Base-by-base conservation (phyloP, 129 eudicot species). In the Flaveria bidentis region DNA sequence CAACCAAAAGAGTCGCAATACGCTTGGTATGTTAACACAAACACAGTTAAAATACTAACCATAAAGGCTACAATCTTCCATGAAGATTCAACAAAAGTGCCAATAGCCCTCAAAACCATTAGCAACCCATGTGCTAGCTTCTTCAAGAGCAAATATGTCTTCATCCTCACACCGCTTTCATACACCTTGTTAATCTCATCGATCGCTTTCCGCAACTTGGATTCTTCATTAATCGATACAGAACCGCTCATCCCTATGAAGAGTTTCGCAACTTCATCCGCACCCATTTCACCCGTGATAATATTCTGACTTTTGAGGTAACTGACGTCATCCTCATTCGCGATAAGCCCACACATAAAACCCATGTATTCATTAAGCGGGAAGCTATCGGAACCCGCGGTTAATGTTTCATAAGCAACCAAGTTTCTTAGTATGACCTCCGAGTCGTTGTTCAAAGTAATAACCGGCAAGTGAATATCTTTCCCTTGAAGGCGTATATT, bases 291-390 rank as follows among this genome's bases (percentile, higher is more conserved):
- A 16, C 80, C 71, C 7, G 28, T 17, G 3, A 87, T 63, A 25
- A 87, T 67, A 1, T 51, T 61, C 4, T 25, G 58, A 18, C 66
- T 61, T 45, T 12, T 61, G 0, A 87, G 83, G 15, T 76, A 26
- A 25, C 14, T 76, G 20, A 42, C 92, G 17, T 88, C 92, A 12
- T 71, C 74, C 1, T 44, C 33, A 0, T 76, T 85, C 20, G 66
- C 74, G 17, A 87, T 75, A n/a, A 87, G 79, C 49, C 82, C 92
- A 78, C 82, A 66, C 92, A 87, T 83, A 61, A 87, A 26, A 16
- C 78, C 85, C 30, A 78, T 39, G 53, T 85, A 85, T 22, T 78
- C 71, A 10, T 49, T 71, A 15, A 86, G 67, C 5, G 71, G 82
- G 50, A 73, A 56, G 14, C 67, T 36, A 25, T 72, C 30, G 0